Evolutionary conservation across 768 basidiomycete species (phyloP).

Genomic region (Boletales sp.): DNA sequence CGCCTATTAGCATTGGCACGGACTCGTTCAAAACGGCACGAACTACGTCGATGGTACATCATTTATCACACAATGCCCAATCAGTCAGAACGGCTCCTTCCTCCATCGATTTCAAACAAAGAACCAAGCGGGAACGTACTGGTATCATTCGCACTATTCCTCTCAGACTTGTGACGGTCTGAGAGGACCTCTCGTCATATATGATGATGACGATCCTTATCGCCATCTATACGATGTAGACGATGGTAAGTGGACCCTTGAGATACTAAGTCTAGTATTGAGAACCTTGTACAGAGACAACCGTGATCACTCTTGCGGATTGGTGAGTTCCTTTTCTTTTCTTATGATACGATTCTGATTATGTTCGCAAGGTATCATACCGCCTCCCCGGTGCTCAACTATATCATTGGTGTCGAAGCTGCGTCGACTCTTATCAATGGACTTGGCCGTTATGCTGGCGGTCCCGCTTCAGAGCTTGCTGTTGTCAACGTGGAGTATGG

Average conservation of each 20-base stretch:
- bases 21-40: slow-evolving; percentile 42
- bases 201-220: slow-evolving; percentile 41
- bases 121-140: slow-evolving; percentile 27
- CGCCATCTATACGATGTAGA: slow-evolving; percentile 40
- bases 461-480: slow-evolving; percentile 35
- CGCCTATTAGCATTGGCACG: slow-evolving; percentile 51
- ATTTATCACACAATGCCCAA: slow-evolving; percentile 35
- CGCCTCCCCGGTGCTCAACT: slow-evolving; percentile 13
- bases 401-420: slow-evolving; percentile 14
- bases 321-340: slow-evolving; percentile 12
- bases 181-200: slow-evolving; percentile 39
- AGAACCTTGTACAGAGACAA: slow-evolving; percentile 14
- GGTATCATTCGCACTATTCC: slow-evolving; percentile 38
- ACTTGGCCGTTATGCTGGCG: slow-evolving; percentile 28
- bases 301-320: slow-evolving; percentile 24
- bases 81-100: slow-evolving; percentile 21
- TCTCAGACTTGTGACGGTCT: slow-evolving; percentile 40
- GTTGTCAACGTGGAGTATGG: slow-evolving; percentile 37
- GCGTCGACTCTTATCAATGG: slow-evolving; percentile 32
- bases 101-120: slow-evolving; percentile 15
- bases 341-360: background rate
- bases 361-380: slow-evolving; percentile 19
- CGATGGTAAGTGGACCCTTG: slow-evolving; percentile 29
- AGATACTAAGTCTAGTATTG: background rate
- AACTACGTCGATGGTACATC: slow-evolving; percentile 45